Percentiles rank a stretch among this genome's conserved stretches.
Evolutionary conservation across 2,329 filamentous ascomycete species (phyloP).

Genomic region (Thielaviopsis populi): DNA sequence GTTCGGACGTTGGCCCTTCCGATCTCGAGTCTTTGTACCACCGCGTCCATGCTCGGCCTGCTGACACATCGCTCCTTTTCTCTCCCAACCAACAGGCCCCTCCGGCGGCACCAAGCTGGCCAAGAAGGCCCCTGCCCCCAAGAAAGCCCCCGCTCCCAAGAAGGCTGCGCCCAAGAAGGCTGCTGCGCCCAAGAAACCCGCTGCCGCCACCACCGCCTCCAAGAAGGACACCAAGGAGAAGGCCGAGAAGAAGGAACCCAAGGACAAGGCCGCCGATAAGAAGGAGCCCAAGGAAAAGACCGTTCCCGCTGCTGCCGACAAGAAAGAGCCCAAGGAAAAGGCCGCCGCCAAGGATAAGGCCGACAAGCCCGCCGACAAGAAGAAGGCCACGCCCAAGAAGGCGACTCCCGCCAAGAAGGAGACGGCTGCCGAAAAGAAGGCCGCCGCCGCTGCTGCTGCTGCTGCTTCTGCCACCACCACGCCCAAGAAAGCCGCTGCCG

Average conservation of each 20-base stretch:
- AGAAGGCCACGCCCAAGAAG: conserved; percentile 24
- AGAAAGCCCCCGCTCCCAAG: conserved; percentile 21
- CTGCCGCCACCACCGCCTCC: conserved; percentile 19
- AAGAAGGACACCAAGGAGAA: conserved; percentile 24
- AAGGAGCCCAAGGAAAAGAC: conserved; percentile 24
- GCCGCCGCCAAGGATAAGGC: conserved; percentile 26
- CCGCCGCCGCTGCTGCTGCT: conserved; percentile 39
- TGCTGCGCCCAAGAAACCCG: conserved; percentile 8
- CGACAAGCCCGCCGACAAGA: conserved; percentile 41
- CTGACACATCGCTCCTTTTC: neutral
- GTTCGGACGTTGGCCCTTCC: too few relatives aligned
- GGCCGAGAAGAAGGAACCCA: conserved; percentile 44
- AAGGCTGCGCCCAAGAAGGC: conserved; percentile 20
- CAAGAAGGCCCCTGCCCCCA: conserved; percentile 45
- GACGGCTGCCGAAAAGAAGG: conserved; percentile 21
- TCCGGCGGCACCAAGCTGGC: conserved; percentile 87
- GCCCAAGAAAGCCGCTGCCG: conserved; percentile 25
- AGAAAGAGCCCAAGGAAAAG: conserved; percentile 24
- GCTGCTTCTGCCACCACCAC: conserved; percentile 30
- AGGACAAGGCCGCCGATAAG: conserved; percentile 30
- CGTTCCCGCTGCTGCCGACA: conserved; percentile 18
- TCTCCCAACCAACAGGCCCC: conserved; percentile 37
- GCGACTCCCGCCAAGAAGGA: conserved; percentile 21
- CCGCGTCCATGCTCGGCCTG: neutral
- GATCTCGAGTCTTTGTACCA: neutral